Evolutionary conservation across 495 filamentous ascomycete species (phyloP).

Genomic region (Baudoinia panamericana): DNA sequence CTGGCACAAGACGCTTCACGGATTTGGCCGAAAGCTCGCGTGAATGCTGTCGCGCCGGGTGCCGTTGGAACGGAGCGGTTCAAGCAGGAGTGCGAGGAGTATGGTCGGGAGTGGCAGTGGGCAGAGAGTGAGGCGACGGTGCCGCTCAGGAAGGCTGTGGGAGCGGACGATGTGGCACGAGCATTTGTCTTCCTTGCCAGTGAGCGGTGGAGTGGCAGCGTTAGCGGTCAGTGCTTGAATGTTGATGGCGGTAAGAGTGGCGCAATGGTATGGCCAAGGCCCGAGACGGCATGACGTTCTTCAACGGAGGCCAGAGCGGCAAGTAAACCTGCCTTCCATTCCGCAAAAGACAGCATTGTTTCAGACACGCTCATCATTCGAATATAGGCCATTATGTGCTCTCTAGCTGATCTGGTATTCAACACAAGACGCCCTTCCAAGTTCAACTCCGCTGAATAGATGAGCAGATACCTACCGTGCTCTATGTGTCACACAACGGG

Average conservation of each 20-base stretch:
- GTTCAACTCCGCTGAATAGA: too few species aligned
- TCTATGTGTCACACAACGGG: too few species aligned
- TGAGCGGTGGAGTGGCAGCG: conserved; percentile 30
- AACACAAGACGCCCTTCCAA: too few species aligned
- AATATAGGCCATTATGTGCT: too few species aligned
- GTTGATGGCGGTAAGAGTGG: conserved; percentile 35
- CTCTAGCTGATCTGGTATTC: too few species aligned
- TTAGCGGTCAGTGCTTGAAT: conserved; percentile 31
- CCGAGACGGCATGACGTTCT: conserved; percentile 15
- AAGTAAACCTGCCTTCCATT: too few species aligned
- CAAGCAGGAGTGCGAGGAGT: conserved; percentile 26
- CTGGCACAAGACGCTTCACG: conserved; percentile 29
- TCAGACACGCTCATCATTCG: too few species aligned
- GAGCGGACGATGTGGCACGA: conserved; percentile 29
- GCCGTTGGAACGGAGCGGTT: conserved; percentile 32
- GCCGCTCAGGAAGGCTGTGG: conserved; percentile 27
- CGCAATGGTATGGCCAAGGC: conserved; percentile 31
- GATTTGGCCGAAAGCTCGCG: conserved; percentile 26
- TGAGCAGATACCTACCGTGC: too few species aligned
- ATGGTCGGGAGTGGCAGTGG: conserved; percentile 26
- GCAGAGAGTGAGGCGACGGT: conserved; percentile 33
- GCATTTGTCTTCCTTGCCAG: conserved; percentile 33
- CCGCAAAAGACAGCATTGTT: too few species aligned
- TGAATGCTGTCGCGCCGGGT: conserved; percentile 35
- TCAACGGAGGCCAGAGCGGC: too few species aligned